A percentile compares a stretch with the other conserved stretches of the same genome.
phyloP scores from a whole-genome alignment of 768 basidiomycete species.

The Naematelia aurantialba region DNA sequence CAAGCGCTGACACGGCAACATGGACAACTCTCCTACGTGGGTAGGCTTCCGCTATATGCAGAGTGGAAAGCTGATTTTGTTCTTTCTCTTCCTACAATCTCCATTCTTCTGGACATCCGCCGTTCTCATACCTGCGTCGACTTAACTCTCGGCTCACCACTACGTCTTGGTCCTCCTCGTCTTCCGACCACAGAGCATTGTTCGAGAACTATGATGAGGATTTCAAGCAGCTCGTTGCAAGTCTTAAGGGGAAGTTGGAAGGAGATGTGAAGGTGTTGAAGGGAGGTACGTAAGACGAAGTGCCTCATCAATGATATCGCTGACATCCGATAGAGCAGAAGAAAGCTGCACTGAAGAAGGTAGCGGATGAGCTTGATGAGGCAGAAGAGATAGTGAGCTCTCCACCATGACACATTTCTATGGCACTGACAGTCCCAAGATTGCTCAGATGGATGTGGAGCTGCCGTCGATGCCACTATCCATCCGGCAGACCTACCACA shows the following conservation, averaged over 20 bases:
- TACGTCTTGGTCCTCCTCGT: neutral
- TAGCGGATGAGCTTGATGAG: conserved; percentile 95
- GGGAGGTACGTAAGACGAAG: conserved; percentile 59
- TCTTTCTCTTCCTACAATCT: neutral
- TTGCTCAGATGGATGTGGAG: conserved; percentile 99
- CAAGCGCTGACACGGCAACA: too few species aligned
- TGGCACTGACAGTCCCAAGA: conserved; percentile 53
- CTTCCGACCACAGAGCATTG: conserved; percentile 41
- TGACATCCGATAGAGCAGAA: conserved; percentile 62
- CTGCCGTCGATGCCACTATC: conserved; percentile 89
- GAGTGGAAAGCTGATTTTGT: neutral
- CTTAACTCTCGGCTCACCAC: neutral
- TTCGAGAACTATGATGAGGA: conserved; percentile 74
- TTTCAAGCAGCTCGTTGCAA: conserved; percentile 74
- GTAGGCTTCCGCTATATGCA: conserved; percentile 4
- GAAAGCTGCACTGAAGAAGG: conserved; percentile 71
- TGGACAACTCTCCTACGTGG: conserved; percentile 51
- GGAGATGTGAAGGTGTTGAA: conserved; percentile 63
- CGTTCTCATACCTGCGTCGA: neutral
- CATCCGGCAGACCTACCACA: conserved; percentile 69
- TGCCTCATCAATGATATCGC: neutral
- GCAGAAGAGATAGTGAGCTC: conserved; percentile 86
- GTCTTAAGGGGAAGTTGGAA: conserved; percentile 73
- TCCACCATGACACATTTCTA: neutral
- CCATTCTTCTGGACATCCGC: neutral